phyloP scores from a whole-genome alignment of 768 basidiomycete genomes.

The Podaxis sp. region DNA sequence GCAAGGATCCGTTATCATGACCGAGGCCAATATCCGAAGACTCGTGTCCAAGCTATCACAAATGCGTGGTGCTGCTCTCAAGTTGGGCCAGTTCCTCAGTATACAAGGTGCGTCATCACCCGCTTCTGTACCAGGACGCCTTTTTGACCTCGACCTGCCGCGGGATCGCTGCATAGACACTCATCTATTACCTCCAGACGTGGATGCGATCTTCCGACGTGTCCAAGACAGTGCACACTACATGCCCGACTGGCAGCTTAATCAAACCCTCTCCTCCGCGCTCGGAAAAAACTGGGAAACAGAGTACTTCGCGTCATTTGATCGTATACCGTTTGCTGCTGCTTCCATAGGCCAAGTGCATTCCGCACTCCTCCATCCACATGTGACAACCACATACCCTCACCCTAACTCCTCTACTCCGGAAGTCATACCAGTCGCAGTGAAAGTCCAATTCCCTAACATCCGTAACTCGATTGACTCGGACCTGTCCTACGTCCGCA shows the following conservation, averaged over 20 bases:
- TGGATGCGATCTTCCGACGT: constrained; percentile 84
- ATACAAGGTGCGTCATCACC: constrained; percentile 67
- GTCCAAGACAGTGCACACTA: constrained; percentile 97
- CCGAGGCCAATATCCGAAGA: constrained; percentile 86
- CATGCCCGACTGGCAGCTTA: constrained; percentile 97
- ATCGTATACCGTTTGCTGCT: constrained; percentile 87
- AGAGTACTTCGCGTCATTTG: constrained; percentile 67
- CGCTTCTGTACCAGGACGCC: too few species aligned
- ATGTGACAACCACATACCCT: constrained; percentile 28
- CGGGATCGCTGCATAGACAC: constrained; percentile 57
- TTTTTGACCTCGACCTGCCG: neutral
- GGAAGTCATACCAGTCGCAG: constrained; percentile 48
- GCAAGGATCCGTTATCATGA: constrained; percentile 71
- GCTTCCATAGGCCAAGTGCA: constrained; percentile 99
- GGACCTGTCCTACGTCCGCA: constrained; percentile 82
- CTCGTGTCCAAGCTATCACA: constrained; percentile 90
- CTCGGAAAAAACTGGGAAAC: constrained; percentile 75
- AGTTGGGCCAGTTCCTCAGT: constrained; percentile 96
- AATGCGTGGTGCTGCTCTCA: constrained; percentile 96
- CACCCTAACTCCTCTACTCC: neutral
- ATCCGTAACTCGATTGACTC: constrained; percentile 84
- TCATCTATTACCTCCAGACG: constrained; percentile 80
- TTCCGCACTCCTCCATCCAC: constrained; percentile 57
- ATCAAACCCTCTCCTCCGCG: constrained; percentile 48
- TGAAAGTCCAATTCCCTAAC: constrained; percentile 96